Conservation (phyloP, 1,139 yeast genomes). For the Sugiyamaella grinbergsii region DNA sequence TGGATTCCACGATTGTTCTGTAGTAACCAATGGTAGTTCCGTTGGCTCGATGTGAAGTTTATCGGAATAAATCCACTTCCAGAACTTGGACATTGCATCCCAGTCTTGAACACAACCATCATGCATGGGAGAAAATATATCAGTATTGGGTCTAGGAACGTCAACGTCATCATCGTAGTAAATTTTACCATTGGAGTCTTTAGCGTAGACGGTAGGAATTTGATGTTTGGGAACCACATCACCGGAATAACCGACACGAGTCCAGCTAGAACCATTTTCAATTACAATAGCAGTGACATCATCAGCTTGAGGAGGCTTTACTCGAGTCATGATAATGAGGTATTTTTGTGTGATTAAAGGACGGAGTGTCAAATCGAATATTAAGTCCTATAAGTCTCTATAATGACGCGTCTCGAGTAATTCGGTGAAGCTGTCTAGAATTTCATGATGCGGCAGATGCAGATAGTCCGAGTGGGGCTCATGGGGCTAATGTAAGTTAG, state of each 20-base stretch:
- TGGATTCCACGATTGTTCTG: slow-evolving; percentile 88
- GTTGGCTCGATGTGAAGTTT: slow-evolving; percentile 54
- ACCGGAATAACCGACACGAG: slow-evolving; percentile 92
- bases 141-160: slow-evolving; percentile 42
- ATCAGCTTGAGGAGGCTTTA: slow-evolving; percentile 32
- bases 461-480: no score
- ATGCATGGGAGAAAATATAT: slow-evolving; percentile 43
- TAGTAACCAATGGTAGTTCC: slow-evolving; percentile 76
- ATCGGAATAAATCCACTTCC: slow-evolving; percentile 44
- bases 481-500: neutral
- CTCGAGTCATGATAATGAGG: slow-evolving; percentile 10
- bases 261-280: slow-evolving; percentile 84
- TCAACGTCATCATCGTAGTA: slow-evolving; percentile 43
- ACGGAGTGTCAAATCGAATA: no score
- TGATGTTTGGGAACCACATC: slow-evolving; percentile 81
- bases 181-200: slow-evolving; percentile 30
- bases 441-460: neutral
- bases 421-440: no score
- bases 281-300: slow-evolving; percentile 82
- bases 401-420: no score
- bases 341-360: no score
- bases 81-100: slow-evolving; percentile 47
- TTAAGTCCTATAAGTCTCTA: no score
- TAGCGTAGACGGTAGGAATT: slow-evolving; percentile 60
- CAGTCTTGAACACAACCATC: slow-evolving; percentile 51